Conservation (phyloP, 768 basidiomycete genomes). For the Leucosporidium creatinivorum region DNA sequence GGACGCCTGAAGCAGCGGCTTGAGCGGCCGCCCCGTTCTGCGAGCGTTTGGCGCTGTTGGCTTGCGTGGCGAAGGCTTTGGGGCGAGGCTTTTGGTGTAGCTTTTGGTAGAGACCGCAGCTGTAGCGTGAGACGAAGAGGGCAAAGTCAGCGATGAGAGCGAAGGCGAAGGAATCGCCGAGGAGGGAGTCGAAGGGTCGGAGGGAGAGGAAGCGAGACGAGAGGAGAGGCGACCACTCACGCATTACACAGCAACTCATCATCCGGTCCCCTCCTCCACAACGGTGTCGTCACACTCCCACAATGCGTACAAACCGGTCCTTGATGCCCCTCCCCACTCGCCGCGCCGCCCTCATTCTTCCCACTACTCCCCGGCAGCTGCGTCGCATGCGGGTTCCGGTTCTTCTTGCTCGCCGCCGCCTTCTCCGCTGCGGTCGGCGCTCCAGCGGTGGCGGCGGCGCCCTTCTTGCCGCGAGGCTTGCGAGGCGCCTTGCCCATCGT, state of each 20-base stretch:
- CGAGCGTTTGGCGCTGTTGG: constrained; percentile 53
- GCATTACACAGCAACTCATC: constrained; percentile 83
- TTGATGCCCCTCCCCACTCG: constrained; percentile 24
- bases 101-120: constrained; percentile 91
- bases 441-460: background rate
- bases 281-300: constrained; percentile 66
- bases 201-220: background rate
- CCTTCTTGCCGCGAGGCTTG: constrained; percentile 1
- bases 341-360: constrained; percentile 26
- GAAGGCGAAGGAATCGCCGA: too few species aligned
- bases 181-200: background rate
- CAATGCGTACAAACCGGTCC: constrained; percentile 63
- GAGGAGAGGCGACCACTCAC: constrained; percentile 8
- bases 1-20: constrained; percentile 20
- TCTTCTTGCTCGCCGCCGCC: constrained; percentile 24
- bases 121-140: background rate
- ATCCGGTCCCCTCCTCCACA: constrained; percentile 74
- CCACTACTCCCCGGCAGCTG: constrained; percentile 24
- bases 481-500: background rate
- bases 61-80: constrained; percentile 88
- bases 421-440: background rate
- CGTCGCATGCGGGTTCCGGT: constrained; percentile 34
- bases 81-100: constrained; percentile 91
- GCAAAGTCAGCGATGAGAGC: background rate
- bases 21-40: constrained; percentile 26